Evolutionary conservation across 1,284 basidiomycete species (phyloP).

Genomic region (Moniliella sp.): DNA sequence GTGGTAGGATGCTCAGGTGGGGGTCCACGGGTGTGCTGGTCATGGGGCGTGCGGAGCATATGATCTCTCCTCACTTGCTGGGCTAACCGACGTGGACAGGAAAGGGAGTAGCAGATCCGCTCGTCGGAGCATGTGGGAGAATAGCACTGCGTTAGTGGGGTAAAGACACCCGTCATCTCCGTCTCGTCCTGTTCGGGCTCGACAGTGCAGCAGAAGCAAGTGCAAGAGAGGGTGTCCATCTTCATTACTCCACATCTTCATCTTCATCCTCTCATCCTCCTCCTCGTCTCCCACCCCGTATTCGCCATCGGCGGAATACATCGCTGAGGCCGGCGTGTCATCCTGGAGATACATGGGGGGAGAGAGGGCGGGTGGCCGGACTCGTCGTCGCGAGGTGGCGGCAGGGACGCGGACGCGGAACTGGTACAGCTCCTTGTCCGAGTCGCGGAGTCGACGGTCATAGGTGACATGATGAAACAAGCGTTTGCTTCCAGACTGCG

Average conservation of each 20-base stretch:
- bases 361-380: no score
- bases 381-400: no score
- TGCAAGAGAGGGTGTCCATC: no score
- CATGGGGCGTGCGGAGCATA: no score
- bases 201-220: no score
- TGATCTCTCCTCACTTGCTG: constrained; percentile 77
- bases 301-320: no score
- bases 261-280: no score
- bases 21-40: no score
- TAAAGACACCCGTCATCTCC: constrained; percentile 67
- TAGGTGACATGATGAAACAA: constrained; percentile 99
- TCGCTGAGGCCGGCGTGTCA: no score
- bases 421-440: constrained; percentile 71
- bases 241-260: neutral
- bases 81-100: constrained; percentile 76
- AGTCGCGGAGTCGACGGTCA: constrained; percentile 81
- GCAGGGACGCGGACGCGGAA: constrained; percentile 41
- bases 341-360: no score
- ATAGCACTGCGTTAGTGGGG: constrained; percentile 91
- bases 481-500: constrained; percentile 87
- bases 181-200: constrained; percentile 36
- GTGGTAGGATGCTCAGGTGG: no score
- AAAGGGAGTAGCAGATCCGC: constrained; percentile 80
- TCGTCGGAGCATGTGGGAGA: constrained; percentile 88
- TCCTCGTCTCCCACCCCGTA: no score